Percentiles rank a stretch among this genome's conserved stretches.
phyloP scores from a whole-genome alignment of 352 stramenopile genomes.

The Pythium volutum region DNA sequence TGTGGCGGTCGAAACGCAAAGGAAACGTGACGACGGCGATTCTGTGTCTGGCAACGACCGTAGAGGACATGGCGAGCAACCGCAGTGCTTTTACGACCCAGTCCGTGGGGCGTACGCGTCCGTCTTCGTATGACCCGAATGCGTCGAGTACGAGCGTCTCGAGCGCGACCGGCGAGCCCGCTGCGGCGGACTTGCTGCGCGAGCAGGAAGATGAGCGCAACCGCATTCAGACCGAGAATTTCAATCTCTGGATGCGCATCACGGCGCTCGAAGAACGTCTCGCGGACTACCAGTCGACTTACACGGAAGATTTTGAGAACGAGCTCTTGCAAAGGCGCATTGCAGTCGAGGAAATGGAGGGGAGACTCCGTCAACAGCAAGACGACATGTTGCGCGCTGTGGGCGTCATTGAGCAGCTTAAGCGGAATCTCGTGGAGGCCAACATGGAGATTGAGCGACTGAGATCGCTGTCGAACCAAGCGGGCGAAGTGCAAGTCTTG shows the following conservation, averaged over 20 bases:
- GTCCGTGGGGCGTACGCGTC: conserved; percentile 13
- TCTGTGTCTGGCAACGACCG: not conserved
- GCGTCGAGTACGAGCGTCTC: conserved; percentile 11
- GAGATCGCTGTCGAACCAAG: conserved; percentile 17
- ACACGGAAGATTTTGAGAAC: conserved; percentile 61
- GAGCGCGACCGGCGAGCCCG: conserved; percentile 11
- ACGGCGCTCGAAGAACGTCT: conserved; percentile 69
- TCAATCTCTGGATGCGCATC: conserved; percentile 68
- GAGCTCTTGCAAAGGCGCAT: conserved; percentile 57
- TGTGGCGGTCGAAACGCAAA: not conserved
- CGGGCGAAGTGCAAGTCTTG: conserved; percentile 37
- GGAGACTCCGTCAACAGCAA: conserved; percentile 21
- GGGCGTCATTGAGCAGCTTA: conserved; percentile 56
- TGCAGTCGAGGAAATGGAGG: conserved; percentile 38
- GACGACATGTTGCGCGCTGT: conserved; percentile 39
- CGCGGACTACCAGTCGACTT: conserved; percentile 35
- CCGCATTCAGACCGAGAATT: conserved; percentile 66
- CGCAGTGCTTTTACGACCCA: conserved; percentile 2
- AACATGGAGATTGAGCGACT: conserved; percentile 27
- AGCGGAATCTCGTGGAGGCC: conserved; percentile 25
- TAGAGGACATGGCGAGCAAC: conserved; percentile 19
- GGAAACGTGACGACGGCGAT: not conserved
- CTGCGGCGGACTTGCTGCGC: conserved; percentile 33
- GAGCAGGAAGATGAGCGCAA: conserved; percentile 60
- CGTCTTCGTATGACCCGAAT: conserved; percentile 14